Evolutionary conservation across 495 filamentous ascomycete species (phyloP).

Genomic region (Lepraria neglecta): DNA sequence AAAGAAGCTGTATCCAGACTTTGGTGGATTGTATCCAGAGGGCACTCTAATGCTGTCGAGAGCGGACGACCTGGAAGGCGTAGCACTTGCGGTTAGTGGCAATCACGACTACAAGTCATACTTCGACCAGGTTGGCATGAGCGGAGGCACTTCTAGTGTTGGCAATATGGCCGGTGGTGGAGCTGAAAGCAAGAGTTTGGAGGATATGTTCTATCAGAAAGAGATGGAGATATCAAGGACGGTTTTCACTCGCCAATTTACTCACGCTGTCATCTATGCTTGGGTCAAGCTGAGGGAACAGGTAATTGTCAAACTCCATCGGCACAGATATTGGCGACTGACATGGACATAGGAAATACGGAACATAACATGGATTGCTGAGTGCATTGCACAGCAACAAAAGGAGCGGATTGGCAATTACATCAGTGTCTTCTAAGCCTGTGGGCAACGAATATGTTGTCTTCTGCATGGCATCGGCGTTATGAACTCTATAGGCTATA

Average conservation of each 20-base stretch:
- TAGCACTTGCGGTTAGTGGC: conserved; percentile 85
- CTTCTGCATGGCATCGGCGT: conserved; percentile 15
- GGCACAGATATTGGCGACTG: conserved; percentile 24
- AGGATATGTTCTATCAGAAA: conserved; percentile 98
- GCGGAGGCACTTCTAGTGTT: conserved; percentile 56
- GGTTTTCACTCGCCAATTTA: conserved; percentile 95
- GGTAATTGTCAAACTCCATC: conserved; percentile 44
- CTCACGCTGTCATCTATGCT: conserved; percentile 87
- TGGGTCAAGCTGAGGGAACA: conserved; percentile 98
- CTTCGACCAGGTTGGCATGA: conserved; percentile 87
- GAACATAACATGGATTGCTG: conserved; percentile 98
- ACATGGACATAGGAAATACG: conserved; percentile 76
- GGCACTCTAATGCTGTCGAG: conserved; percentile 91
- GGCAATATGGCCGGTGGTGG: conserved; percentile 80
- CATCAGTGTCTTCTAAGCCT: conserved; percentile 80
- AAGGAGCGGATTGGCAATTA: conserved; percentile 98
- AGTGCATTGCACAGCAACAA: conserved; percentile 99
- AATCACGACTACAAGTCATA: conserved; percentile 86
- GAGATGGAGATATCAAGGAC: conserved; percentile 97
- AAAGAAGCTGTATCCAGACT: conserved; percentile 91
- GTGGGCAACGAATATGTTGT: neutral
- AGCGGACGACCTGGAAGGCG: conserved; percentile 91
- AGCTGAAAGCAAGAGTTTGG: conserved; percentile 79
- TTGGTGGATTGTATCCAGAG: conserved; percentile 86
- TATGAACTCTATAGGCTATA: neutral